Evolutionary conservation across 1,139 yeast genomes (phyloP), one percentile per base, ranked within the genome.

Genomic region (Sugiyamaella sp.): DNA sequence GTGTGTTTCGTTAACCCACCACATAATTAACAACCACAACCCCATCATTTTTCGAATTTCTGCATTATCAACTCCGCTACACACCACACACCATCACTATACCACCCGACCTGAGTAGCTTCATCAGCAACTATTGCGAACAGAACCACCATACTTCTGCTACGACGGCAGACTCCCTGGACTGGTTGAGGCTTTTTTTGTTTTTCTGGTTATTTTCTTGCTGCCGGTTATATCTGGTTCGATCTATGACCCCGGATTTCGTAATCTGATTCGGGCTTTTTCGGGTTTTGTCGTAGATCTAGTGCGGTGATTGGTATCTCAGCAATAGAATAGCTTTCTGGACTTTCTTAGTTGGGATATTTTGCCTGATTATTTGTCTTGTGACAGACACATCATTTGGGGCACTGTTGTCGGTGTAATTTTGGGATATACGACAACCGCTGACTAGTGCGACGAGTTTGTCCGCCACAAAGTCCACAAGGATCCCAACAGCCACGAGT

Each of bases 161-260:
- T 29, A 29, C n/a, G n/a, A n/a, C n/a, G n/a, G n/a, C n/a, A n/a
- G n/a, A n/a, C n/a, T n/a, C n/a, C n/a, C n/a, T n/a, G n/a, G n/a
- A n/a, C n/a, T n/a, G n/a, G n/a, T n/a, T n/a, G n/a, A n/a, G n/a
- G n/a, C n/a, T n/a, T n/a, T n/a, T n/a, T n/a, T n/a, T n/a, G n/a
- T n/a, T n/a, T n/a, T n/a, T n/a, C n/a, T n/a, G n/a, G n/a, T 12
- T 10, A 12, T 12, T 29, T 29, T 12, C 14, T 29, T 29, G 14
- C 35, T 12, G 35, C 14, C n/a, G n/a, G 35, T 29, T 12, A 14
- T 12, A 29, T 29, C 35, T 29, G 8, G 14, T 29, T 29, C 35
- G 35, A 29, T 29, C 35, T 29, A 29, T 29, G n/a, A 29, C 35
- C 35, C 35, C 35, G 35, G 35, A 29, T 29, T 29, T 29, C 35